Evolutionary conservation across 2,329 filamentous ascomycete genomes (phyloP).

Genomic region (Aspergillus cejpii): DNA sequence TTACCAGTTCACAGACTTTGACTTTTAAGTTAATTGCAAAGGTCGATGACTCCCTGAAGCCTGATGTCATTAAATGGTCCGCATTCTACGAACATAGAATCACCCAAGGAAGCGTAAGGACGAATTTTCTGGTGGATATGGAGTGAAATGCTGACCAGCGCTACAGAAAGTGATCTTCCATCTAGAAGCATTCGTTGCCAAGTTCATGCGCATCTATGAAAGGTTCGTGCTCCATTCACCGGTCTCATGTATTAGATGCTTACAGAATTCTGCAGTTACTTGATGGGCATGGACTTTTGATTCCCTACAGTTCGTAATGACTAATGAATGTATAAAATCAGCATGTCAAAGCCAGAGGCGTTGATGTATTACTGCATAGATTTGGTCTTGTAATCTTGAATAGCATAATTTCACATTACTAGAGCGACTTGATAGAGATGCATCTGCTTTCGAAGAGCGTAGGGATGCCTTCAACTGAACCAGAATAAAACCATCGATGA

Average conservation of each 20-base stretch:
- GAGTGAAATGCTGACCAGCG: conserved; percentile 3
- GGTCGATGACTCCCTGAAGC: conserved; percentile 83
- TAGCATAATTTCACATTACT: neutral
- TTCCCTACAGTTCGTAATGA: conserved; percentile 14
- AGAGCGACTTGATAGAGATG: too few relatives aligned
- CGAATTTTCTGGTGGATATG: too few relatives aligned
- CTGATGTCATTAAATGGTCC: conserved; percentile 90
- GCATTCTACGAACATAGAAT: conserved; percentile 97
- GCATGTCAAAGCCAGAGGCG: conserved; percentile 3
- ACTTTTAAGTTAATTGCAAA: conserved; percentile 86
- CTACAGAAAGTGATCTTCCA: conserved; percentile 87
- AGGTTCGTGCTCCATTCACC: conserved; percentile 53
- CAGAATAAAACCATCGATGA: too few relatives aligned
- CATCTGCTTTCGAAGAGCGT: too few relatives aligned
- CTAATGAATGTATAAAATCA: conserved; percentile 26
- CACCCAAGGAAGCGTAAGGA: conserved; percentile 63
- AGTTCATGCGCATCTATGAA: conserved; percentile 95
- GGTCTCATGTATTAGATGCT: conserved; percentile 20
- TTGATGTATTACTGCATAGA: conserved; percentile 2
- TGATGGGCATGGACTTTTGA: conserved; percentile 72
- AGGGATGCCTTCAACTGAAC: too few relatives aligned
- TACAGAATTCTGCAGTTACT: conserved; percentile 39
- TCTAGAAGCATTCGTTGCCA: conserved; percentile 94
- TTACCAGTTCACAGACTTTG: conserved; percentile 53
- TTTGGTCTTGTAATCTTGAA: neutral